These are phyloP conservation scores for Whalleya microplaca DNA, from an alignment of 2,329 filamentous ascomycete species.

Conservation along the genomic window DNA sequence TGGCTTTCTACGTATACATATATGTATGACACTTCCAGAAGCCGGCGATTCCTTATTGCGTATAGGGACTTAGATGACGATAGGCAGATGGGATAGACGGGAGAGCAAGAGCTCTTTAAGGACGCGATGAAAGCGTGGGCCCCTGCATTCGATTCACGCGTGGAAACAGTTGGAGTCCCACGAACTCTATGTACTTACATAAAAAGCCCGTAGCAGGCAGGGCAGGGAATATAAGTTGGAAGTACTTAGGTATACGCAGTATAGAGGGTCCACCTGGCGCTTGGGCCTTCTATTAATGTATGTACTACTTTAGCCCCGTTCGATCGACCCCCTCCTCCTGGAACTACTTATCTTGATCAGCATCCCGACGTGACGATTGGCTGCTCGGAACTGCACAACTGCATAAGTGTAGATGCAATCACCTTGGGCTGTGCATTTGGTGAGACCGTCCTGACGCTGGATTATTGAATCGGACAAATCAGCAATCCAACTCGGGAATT, in stretches of 20 bases:
- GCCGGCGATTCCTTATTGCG: no score
- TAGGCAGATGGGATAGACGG: constrained; percentile 13
- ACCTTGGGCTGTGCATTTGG: constrained; percentile 10
- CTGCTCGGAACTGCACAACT: constrained; percentile 2
- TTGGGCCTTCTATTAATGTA: no score
- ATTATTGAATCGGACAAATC: constrained; percentile 20
- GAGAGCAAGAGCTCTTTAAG: constrained; percentile 27
- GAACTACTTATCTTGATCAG: constrained; percentile 18
- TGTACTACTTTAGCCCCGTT: no score
- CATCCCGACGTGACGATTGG: constrained; percentile 37
- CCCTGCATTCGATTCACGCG: constrained; percentile 34
- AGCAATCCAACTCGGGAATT: constrained; percentile 15
- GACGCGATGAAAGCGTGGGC: constrained; percentile 32
- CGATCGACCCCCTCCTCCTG: constrained; percentile 10
- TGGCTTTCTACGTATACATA: no score
- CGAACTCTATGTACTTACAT: no score
- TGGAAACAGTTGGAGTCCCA: constrained; percentile 31
- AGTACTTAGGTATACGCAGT: no score
- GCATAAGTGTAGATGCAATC: constrained; percentile 20
- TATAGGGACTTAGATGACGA: constrained; percentile 8
- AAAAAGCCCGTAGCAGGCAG: no score
- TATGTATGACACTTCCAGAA: no score
- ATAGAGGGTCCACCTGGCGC: no score
- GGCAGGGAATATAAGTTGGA: no score
- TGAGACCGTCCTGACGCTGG: constrained; percentile 27